Evolutionary conservation across 768 basidiomycete genomes (phyloP).

Genomic region (Coprinellus aureogranulatus): DNA sequence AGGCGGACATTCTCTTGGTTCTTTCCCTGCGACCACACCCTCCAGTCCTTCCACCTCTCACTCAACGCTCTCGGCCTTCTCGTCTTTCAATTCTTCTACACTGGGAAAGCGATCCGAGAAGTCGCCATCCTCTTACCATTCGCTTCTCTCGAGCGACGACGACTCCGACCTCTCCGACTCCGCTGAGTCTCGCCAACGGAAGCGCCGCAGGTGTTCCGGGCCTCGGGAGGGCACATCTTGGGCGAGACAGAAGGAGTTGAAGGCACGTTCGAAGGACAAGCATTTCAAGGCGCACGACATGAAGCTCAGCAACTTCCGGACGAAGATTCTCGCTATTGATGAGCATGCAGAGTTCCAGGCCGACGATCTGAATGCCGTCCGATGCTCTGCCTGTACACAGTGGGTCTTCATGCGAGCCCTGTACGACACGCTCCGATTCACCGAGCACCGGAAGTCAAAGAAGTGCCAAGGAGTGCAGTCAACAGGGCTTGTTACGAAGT

Average conservation of each 20-base stretch:
- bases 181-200: neutral
- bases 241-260: neutral
- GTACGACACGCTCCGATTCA: conserved; percentile 14
- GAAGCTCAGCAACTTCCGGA: neutral
- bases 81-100: too few species aligned
- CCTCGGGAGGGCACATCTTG: neutral
- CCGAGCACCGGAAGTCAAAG: conserved; percentile 11
- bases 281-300: neutral
- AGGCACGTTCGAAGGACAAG: neutral
- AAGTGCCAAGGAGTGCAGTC: conserved; percentile 10
- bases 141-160: neutral
- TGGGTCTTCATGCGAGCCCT: conserved; percentile 17
- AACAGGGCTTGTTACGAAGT: neutral
- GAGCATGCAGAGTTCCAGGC: conserved; percentile 13
- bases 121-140: neutral
- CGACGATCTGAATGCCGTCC: conserved; percentile 8
- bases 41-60: too few species aligned
- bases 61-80: too few species aligned
- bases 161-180: neutral
- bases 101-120: neutral
- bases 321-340: neutral
- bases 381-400: conserved; percentile 14
- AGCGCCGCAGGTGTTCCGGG: neutral
- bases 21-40: too few species aligned
- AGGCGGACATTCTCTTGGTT: neutral